Base-by-base conservation (phyloP, 2,329 filamentous ascomycete genomes). In the Emydomyces testavorans region DNA sequence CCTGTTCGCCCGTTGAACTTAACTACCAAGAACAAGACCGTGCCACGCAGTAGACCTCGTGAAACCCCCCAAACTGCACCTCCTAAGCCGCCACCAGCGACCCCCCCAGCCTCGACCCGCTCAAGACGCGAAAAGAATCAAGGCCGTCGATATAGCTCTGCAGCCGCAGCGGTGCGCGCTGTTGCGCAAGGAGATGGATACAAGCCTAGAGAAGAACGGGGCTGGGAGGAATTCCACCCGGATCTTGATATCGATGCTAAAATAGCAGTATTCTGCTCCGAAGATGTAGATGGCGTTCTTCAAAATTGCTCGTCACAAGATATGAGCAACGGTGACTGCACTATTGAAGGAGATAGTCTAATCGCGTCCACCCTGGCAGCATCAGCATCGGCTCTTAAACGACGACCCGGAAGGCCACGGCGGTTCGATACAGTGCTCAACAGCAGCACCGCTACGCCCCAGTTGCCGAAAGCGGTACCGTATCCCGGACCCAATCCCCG, bases 171-270 rank as follows among this genome's bases (percentile, higher is more conserved):
- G 23, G 85, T 89, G 20, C 86, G 89, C 43, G 88, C 87, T 4
- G 83, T 92, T 50, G 85, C 87, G 56, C 88, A 94, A 62, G 89
- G 81, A 58, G 92, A 96, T 70, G 89, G 90, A 43, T 96, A 96
- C 68, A 98, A 98, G 64, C 92, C 92, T 26, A 78, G 92, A 60
- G 92, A 98, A 68, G 92, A 98, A 70, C 81, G 90, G 53, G 86
- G 87, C 45, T 98, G 90, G 88, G 89, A 95, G 60, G 92, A 98
- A 63, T 96, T 96, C 55, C 92, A 98, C 65, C 88, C 87, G 0
- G 86, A 95, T 58, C 77, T 98, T 45, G 89, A 96, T 68, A 88
- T 95, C 41, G 87, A 94, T 49, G 76, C 76, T 10, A 78, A 77
- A 3, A 83, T 95, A 54, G 79, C 83, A 56, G 73, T 94, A 2